Evolutionary conservation across 176 grass and related monocot genomes (phyloP).

Genomic region (Cenchrus fungigraminus): DNA sequence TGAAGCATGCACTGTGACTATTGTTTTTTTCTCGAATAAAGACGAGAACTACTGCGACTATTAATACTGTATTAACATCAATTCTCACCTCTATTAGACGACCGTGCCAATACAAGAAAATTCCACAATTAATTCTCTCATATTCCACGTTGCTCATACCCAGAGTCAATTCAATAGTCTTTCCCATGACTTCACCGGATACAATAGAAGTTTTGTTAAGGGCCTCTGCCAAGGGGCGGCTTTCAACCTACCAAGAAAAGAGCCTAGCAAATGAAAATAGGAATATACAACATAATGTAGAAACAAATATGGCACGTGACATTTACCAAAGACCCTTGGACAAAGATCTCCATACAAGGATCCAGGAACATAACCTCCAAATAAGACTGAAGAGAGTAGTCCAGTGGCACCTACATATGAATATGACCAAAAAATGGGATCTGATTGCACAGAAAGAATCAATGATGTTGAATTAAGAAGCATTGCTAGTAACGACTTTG

Average conservation of each 20-base stretch:
- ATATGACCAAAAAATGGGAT: neutral
- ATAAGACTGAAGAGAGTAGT: conserved; percentile 88
- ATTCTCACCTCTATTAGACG: conserved; percentile 71
- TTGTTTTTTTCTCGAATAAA: no score
- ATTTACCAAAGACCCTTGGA: conserved; percentile 76
- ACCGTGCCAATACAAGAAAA: conserved; percentile 90
- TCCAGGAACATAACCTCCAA: conserved; percentile 86
- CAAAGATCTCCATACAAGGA: conserved; percentile 80
- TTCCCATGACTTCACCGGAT: conserved; percentile 66
- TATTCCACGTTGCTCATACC: conserved; percentile 71
- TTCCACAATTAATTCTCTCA: conserved; percentile 67
- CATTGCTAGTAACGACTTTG: neutral
- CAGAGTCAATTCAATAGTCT: conserved; percentile 54
- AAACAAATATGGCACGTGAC: conserved; percentile 22
- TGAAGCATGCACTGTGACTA: conserved; percentile 13
- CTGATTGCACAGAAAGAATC: conserved; percentile 22
- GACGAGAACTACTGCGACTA: neutral
- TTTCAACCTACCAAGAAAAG: conserved; percentile 63
- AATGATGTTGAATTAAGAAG: neutral
- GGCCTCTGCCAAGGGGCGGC: conserved; percentile 61
- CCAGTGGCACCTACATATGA: conserved; percentile 64
- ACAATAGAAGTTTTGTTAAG: conserved; percentile 77
- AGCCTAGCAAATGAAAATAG: neutral
- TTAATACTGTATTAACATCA: neutral
- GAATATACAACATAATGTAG: conserved; percentile 36